These are phyloP conservation scores for Leishmania martiniquensis DNA, from an alignment of 208 protist species.

Conservation along the genomic window DNA sequence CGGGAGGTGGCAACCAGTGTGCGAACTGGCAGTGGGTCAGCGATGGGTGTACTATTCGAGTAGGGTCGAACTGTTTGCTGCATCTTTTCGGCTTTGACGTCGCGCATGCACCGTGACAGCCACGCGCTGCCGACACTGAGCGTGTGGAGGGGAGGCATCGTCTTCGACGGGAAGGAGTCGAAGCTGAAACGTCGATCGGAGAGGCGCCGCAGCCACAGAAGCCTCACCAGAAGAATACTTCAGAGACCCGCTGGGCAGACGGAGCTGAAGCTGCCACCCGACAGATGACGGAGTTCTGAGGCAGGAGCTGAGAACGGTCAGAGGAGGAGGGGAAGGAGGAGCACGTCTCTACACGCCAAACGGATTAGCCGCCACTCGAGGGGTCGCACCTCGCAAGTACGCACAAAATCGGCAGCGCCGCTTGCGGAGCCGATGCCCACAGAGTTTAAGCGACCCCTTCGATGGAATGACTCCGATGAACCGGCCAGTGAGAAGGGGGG, in stretches of 20 bases:
- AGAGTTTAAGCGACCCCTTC: not conserved
- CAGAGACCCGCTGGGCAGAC: not conserved
- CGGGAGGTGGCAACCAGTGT: constrained; percentile 46
- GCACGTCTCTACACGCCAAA: not conserved
- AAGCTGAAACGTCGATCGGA: not conserved
- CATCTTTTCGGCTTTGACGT: constrained; percentile 29
- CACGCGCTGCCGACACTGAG: constrained; percentile 18
- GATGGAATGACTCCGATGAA: too few species aligned
- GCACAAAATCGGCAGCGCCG: not conserved
- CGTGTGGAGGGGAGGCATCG: constrained; percentile 12
- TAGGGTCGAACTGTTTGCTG: constrained; percentile 24
- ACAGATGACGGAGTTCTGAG: not conserved
- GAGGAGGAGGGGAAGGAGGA: not conserved
- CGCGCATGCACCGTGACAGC: constrained; percentile 32
- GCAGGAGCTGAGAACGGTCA: not conserved
- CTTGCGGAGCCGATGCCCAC: not conserved
- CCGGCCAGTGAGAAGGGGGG: not conserved
- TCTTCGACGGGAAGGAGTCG: too few species aligned
- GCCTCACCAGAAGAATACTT: not conserved
- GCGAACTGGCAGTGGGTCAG: constrained; percentile 44
- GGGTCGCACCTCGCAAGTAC: not conserved
- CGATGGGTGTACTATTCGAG: not conserved
- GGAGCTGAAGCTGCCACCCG: not conserved
- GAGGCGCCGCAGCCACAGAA: not conserved
- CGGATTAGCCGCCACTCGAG: not conserved